Conservation (phyloP, 225 moss, liverwort and hornwort species). For the Sphagnum tenellum region DNA sequence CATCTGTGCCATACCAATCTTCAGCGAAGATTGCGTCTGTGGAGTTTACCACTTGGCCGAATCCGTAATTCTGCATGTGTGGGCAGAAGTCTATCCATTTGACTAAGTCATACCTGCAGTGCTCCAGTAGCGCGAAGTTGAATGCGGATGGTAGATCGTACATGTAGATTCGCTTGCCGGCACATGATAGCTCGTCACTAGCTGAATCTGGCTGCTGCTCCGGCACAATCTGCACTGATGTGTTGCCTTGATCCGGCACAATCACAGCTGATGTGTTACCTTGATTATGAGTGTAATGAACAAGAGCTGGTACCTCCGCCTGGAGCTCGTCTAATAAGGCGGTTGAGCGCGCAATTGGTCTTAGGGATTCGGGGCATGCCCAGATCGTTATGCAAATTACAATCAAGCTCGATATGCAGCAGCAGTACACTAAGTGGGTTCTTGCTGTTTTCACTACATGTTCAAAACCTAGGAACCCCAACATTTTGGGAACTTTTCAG, state of each 20-base stretch:
- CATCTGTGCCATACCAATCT: constrained; percentile 63
- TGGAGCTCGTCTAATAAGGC: not conserved
- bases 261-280: too few relatives aligned
- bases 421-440: not conserved
- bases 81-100: constrained; percentile 36
- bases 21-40: constrained; percentile 9
- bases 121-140: constrained; percentile 30
- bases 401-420: not conserved
- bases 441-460: not conserved
- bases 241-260: not conserved
- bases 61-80: constrained; percentile 31
- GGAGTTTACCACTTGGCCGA: constrained; percentile 29
- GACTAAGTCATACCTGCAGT: constrained; percentile 30
- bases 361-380: not conserved
- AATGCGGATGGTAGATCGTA: constrained; percentile 42
- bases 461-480: too few relatives aligned
- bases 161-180: constrained; percentile 30
- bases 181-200: constrained; percentile 2
- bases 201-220: too few relatives aligned
- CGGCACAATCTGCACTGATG: not conserved
- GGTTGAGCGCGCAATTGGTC: too few relatives aligned
- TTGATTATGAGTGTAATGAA: not conserved
- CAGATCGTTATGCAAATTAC: not conserved
- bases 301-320: not conserved
- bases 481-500: too few relatives aligned